Evolutionary conservation across 2,329 filamentous ascomycete species (phyloP), one percentile per base, ranked within the genome.

Genomic region (Penicillium sp.): DNA sequence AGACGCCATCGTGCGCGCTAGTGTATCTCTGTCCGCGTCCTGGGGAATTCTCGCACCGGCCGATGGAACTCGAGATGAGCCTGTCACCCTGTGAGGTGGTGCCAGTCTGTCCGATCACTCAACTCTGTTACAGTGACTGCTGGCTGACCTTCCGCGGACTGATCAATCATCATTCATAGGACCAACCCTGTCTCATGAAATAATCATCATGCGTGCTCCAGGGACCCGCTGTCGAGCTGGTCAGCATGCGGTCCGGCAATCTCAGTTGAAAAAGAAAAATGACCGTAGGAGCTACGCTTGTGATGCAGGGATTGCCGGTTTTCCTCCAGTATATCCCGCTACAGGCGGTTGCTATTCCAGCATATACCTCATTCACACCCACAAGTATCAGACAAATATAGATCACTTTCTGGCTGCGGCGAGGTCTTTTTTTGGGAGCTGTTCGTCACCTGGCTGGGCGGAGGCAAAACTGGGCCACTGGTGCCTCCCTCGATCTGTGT

Each of bases 401-500:
- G 35, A 11, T 49, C 46, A 33, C 46, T 19, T 28, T 30, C 10
- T 33, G 46, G 46, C 46, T 33, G 28, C 26, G 46, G 26, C 26
- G 10, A 25, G 16, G 22, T 52, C 57, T 54, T 59, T 59, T 54
- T 59, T 59, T 54, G 52, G 19, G 57, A 16, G 16, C 37, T 11
- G 26, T 35, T 54, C 42, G 57, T 59, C 51, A 54, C 51, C 56
- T 42, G 46, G 43, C 30, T 40, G 42, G 48, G 35, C 51, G 33
- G 45, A 54, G 42, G 53, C 53, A 26, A 59, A 59, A 55, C 46
- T 30, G 30, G 10, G 30, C 30, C 35, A 37, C 13, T 11, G 13
- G 56, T 59, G 46, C 52, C 52, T 56, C 55, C 10, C 51, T 43
- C 37, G 19, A 54, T 52, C 26, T 46, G 57, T 55, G 57, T 57